phyloP scores from a whole-genome alignment of 2,329 filamentous ascomycete genomes.

The Fusarium lyarnte region DNA sequence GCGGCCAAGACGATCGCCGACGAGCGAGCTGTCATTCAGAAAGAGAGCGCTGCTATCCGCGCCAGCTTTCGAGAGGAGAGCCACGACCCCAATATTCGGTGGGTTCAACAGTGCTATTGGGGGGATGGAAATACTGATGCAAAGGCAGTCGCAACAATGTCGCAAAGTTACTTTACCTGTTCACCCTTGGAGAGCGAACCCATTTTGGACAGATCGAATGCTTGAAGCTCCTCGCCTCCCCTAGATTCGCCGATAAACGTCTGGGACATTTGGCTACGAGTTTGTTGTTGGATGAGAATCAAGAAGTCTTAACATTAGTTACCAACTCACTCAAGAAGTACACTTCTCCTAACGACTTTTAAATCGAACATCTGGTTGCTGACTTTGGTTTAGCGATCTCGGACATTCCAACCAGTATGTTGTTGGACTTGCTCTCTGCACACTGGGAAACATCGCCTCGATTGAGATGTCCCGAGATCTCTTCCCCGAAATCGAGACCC shows the following conservation, averaged over 20 bases:
- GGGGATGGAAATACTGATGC: conserved; percentile 22
- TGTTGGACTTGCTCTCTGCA: conserved; percentile 94
- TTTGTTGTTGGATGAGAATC: conserved; percentile 95
- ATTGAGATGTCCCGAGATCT: conserved; percentile 98
- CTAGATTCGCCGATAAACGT: conserved; percentile 97
- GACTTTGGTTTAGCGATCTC: conserved; percentile 73
- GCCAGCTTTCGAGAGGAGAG: conserved; percentile 98
- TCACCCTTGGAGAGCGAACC: conserved; percentile 95
- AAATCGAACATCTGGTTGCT: conserved; percentile 15
- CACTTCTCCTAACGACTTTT: conserved; percentile 35
- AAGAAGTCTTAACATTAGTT: conserved; percentile 95
- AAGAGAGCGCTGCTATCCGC: conserved; percentile 97
- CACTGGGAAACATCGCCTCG: conserved; percentile 96
- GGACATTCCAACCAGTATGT: conserved; percentile 99
- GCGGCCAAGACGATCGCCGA: conserved; percentile 99
- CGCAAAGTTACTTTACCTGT: conserved; percentile 96
- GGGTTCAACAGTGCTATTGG: conserved; percentile 46
- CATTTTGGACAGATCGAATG: conserved; percentile 99
- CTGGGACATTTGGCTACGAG: conserved; percentile 96
- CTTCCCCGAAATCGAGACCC: conserved; percentile 93
- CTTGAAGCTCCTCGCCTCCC: conserved; percentile 94
- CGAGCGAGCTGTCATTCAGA: conserved; percentile 97
- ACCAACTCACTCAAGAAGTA: conserved; percentile 99
- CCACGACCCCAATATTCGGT: conserved; percentile 90
- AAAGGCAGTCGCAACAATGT: conserved; percentile 90